These are phyloP conservation scores for Raphanus raphanistrum DNA, from an alignment of 345 rosid genomes.

Conservation along the genomic window DNA sequence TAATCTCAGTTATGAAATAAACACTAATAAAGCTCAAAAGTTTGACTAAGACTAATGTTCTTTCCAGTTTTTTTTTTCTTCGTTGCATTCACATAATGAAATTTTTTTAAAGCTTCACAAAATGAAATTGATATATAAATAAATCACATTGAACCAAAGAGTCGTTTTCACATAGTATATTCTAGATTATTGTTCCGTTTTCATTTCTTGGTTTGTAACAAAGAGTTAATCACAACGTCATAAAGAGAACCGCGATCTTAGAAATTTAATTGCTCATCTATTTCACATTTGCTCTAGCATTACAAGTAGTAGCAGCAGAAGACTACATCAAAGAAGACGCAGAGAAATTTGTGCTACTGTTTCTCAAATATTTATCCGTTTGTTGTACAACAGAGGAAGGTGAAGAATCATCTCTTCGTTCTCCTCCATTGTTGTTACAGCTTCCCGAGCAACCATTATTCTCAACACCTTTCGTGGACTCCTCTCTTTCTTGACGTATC, in stretches of 20 bases:
- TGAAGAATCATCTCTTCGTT: neutral
- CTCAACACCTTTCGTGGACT: conserved; percentile 44
- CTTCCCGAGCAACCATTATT: conserved; percentile 25
- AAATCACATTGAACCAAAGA: neutral
- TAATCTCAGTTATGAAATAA: neutral
- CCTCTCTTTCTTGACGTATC: conserved; percentile 62
- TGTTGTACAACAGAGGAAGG: conserved; percentile 22
- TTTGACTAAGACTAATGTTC: too few species aligned
- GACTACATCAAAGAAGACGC: conserved; percentile 58
- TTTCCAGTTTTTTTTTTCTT: too few species aligned
- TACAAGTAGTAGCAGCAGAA: conserved; percentile 42
- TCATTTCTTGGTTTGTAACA: neutral
- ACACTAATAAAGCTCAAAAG: neutral
- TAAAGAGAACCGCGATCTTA: neutral
- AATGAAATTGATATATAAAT: neutral
- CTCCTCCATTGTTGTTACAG: neutral
- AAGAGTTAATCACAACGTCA: neutral
- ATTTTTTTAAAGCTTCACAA: neutral
- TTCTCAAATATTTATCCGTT: conserved; percentile 36
- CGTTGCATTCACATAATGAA: too few species aligned
- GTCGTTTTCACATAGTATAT: neutral
- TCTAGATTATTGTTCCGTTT: neutral
- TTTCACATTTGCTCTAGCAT: conserved; percentile 36
- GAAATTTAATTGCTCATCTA: conserved; percentile 28
- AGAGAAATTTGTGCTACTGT: conserved; percentile 62